Base-by-base conservation (phyloP, 441 rosid genomes). In the Isatis lusitanica region DNA sequence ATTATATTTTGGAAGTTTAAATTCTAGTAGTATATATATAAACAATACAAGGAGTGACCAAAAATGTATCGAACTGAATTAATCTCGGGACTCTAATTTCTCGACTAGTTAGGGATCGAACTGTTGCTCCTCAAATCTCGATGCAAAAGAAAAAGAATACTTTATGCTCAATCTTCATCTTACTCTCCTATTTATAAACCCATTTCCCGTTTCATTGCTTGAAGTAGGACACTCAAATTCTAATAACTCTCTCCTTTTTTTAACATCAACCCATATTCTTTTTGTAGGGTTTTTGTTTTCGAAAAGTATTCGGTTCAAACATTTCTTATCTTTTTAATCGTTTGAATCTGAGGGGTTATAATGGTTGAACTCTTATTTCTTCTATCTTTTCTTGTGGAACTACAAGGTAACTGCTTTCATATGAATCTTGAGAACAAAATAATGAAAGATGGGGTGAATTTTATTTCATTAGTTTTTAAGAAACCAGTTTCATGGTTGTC, bases 401-500 rank as follows among this genome's bases (percentile, higher is more conserved):
- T 73, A 47, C 77, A 73, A 68, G 56, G 63, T 51, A 73, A 44
- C 39, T 77, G 77, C 24, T 72, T 72, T 52, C 74, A 72, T 47
- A 78, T 80, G 66, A 80, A 81, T 70, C 77, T 83, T 53, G 88
- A 68, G 47, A 69, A 40, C 17, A 12, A 66, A 17, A 26, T 17
- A 66, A 47, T 55, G 44, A 74, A 81, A 28, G 50, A 67, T 50
- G 64, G 73, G 55, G 79, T 85, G 83, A 78, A 66, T 78, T 83
- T 66, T 48, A 13, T 62, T 36, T 73, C 76, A 39, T 70, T 76
- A 35, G 74, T 80, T 74, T 72, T 75, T 42, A 78, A 76, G 70
- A 87, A 48, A 60, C 82, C 83, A 42, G 12, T 80, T 10, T 58
- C 83, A 62, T 80, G 85, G 86, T 48, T 84, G 11, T 71, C 78